A percentile compares a stretch with the other conserved stretches of the same genome.
These are phyloP conservation scores for Boletus tylopilopsis DNA, from an alignment of 768 basidiomycete genomes.

Conservation along the genomic window DNA sequence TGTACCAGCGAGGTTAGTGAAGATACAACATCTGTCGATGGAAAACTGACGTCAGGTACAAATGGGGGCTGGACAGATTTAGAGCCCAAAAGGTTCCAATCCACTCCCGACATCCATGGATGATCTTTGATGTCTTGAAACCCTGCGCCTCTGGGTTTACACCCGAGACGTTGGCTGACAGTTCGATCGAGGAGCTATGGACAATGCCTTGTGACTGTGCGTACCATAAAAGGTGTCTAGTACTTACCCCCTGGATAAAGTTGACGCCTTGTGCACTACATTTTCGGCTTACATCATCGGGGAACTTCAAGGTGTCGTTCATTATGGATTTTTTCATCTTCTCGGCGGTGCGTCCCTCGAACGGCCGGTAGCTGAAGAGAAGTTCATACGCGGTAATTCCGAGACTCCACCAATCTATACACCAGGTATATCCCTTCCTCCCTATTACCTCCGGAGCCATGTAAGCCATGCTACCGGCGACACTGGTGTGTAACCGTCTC, in stretches of 20 bases:
- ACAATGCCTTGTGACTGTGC: conserved; percentile 8
- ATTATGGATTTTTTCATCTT: conserved; percentile 86
- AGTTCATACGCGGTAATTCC: conserved; percentile 90
- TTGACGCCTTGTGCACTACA: conserved; percentile 65
- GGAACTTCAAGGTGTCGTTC: conserved; percentile 74
- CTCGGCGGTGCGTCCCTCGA: conserved; percentile 86
- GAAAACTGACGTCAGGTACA: conserved; percentile 82
- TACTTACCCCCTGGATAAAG: conserved; percentile 63
- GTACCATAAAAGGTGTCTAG: not conserved
- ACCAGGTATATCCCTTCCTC: conserved; percentile 90
- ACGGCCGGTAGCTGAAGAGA: conserved; percentile 78
- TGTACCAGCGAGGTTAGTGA: conserved; percentile 30
- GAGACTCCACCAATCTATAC: conserved; percentile 94
- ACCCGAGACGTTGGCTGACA: conserved; percentile 74
- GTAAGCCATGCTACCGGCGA: conserved; percentile 98
- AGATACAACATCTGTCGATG: not conserved
- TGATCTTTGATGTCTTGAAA: conserved; percentile 77
- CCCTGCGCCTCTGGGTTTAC: conserved; percentile 63
- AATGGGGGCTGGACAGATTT: conserved; percentile 79
- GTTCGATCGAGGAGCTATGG: conserved; percentile 82
- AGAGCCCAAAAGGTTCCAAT: conserved; percentile 75
- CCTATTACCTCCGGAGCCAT: conserved; percentile 98
- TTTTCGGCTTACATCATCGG: conserved; percentile 57
- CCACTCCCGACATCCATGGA: conserved; percentile 78
- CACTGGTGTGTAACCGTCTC: conserved; percentile 80